These are phyloP conservation scores for Cystofilobasidium macerans DNA, from an alignment of 768 basidiomycete species.

Conservation along the genomic window DNA sequence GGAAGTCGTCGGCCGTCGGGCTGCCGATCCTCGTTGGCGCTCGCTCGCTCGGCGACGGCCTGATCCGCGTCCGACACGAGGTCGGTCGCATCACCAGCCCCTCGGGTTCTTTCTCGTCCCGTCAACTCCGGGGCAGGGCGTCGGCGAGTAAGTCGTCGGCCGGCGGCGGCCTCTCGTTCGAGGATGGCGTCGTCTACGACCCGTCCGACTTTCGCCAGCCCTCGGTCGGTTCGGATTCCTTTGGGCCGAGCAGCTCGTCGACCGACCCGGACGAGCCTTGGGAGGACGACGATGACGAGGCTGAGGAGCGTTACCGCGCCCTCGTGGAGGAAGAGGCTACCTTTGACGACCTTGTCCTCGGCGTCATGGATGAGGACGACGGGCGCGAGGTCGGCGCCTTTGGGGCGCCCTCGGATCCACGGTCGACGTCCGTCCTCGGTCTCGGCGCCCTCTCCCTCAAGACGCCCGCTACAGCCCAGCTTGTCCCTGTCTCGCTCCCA, in stretches of 20 bases:
- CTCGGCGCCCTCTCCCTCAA: background rate
- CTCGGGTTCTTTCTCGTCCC: slow-evolving; percentile 2
- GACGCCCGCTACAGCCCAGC: background rate
- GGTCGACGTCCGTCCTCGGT: background rate
- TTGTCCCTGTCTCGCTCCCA: background rate
- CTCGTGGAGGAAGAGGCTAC: slow-evolving; percentile 37
- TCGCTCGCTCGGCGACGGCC: slow-evolving; percentile 30
- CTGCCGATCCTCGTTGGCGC: slow-evolving; percentile 33
- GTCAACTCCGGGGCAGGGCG: background rate
- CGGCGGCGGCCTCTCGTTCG: slow-evolving; percentile 29
- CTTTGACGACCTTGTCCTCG: slow-evolving; percentile 37
- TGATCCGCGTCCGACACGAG: slow-evolving; percentile 30
- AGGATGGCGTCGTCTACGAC: slow-evolving; percentile 33
- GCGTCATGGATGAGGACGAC: slow-evolving; percentile 36
- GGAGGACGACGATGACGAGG: slow-evolving; percentile 31
- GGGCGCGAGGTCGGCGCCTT: slow-evolving; percentile 30
- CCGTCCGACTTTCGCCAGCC: slow-evolving; percentile 24
- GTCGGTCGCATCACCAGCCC: slow-evolving; percentile 27
- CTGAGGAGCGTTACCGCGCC: slow-evolving; percentile 34
- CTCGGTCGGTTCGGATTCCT: slow-evolving; percentile 24
- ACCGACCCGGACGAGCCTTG: slow-evolving; percentile 17
- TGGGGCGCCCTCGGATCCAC: background rate
- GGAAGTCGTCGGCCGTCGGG: slow-evolving; percentile 24
- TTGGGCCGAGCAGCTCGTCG: slow-evolving; percentile 24
- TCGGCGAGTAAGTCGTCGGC: background rate